These are phyloP conservation scores for Purshia tridentata DNA, from an alignment of 306 rosid genomes.

Conservation along the genomic window DNA sequence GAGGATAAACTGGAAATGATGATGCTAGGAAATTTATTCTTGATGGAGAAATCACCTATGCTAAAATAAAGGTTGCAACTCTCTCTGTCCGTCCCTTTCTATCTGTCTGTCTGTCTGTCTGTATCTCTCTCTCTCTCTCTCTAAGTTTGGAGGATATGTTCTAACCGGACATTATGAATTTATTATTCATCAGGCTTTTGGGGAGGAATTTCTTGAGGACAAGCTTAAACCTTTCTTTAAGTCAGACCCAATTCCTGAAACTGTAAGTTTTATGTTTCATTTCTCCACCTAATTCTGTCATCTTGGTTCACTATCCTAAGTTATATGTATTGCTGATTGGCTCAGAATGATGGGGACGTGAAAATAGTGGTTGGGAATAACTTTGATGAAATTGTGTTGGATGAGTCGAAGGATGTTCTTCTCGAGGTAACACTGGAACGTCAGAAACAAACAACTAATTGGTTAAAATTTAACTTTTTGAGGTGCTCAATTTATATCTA, in stretches of 20 bases:
- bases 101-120: too few species aligned
- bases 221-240: constrained; percentile 86
- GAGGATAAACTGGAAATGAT: too few species aligned
- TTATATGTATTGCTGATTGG: constrained; percentile 2
- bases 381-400: constrained; percentile 89
- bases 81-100: too few species aligned
- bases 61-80: too few species aligned
- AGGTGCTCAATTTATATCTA: constrained; percentile 23
- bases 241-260: constrained; percentile 91
- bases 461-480: constrained; percentile 16
- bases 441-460: not conserved
- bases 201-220: constrained; percentile 83
- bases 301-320: constrained; percentile 26
- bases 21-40: too few species aligned
- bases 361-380: constrained; percentile 90
- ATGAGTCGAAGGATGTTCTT: constrained; percentile 97
- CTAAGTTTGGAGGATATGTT: constrained; percentile 11
- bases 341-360: constrained; percentile 84
- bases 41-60: too few species aligned
- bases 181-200: constrained; percentile 60
- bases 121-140: not conserved
- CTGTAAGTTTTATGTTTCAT: constrained; percentile 48
- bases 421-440: constrained; percentile 64
- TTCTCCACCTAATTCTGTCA: constrained; percentile 22
- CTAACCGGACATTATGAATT: constrained; percentile 23